These are phyloP conservation scores for Athelia psychrophila DNA, from an alignment of 1,284 basidiomycete genomes.

Conservation along the genomic window DNA sequence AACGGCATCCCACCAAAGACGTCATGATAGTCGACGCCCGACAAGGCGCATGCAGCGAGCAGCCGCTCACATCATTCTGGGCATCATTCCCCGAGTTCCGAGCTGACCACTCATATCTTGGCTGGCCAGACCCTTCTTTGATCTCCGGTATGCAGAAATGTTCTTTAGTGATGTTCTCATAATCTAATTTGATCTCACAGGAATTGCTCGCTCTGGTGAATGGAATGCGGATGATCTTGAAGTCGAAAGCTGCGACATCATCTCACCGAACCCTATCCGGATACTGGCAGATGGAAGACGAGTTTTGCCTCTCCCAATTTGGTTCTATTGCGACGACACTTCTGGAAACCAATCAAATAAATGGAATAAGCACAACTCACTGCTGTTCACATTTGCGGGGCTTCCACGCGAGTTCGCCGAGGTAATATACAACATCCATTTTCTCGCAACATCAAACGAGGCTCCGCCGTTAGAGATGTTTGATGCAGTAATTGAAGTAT, in stretches of 20 bases:
- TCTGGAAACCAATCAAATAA: conserved; percentile 34
- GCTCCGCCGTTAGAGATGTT: conserved; percentile 24
- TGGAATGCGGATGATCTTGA: not conserved
- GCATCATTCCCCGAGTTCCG: not conserved
- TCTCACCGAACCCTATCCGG: conserved; percentile 13
- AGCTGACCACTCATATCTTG: not conserved
- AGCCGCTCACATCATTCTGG: conserved; percentile 1
- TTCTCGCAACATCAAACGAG: conserved; percentile 23
- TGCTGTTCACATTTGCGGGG: conserved; percentile 27
- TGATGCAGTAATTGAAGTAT: conserved; percentile 13
- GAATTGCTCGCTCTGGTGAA: not conserved
- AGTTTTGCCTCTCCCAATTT: conserved; percentile 20
- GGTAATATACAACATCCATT: conserved; percentile 25
- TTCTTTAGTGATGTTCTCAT: not conserved
- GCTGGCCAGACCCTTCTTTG: not conserved
- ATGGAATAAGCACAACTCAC: conserved; percentile 36
- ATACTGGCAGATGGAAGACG: conserved; percentile 11
- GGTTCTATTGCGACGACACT: conserved; percentile 33
- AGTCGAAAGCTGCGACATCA: conserved; percentile 1
- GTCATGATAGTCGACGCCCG: not conserved
- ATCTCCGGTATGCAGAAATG: not conserved
- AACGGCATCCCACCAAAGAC: not conserved
- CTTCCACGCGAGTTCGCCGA: conserved; percentile 21
- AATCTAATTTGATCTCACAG: not conserved
- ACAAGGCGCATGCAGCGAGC: not conserved